Evolutionary conservation across 2,329 filamentous ascomycete genomes (phyloP).

Genomic region (Knoxdaviesia capensis): DNA sequence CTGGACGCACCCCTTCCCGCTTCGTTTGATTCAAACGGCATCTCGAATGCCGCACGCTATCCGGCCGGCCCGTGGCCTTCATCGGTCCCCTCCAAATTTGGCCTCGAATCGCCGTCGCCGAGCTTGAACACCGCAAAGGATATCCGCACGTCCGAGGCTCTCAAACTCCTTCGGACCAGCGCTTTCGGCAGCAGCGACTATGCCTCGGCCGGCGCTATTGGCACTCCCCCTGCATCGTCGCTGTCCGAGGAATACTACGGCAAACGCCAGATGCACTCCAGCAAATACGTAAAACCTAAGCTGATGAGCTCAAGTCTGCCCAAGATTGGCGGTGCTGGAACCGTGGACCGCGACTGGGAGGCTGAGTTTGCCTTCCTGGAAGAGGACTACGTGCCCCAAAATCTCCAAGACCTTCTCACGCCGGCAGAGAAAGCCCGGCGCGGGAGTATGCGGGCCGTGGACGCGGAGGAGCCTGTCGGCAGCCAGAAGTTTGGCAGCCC

Average conservation of each 20-base stretch:
- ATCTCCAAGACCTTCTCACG: conserved; percentile 44
- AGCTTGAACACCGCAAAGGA: conserved; percentile 46
- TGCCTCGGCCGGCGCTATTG: conserved; percentile 20
- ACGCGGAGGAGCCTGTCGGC: conserved; percentile 25
- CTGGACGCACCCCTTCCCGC: conserved; percentile 82
- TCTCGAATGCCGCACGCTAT: conserved; percentile 77
- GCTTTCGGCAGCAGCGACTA: conserved; percentile 48
- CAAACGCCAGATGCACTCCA: conserved; percentile 50
- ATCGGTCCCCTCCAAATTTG: conserved; percentile 82
- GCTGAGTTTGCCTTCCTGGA: conserved; percentile 55
- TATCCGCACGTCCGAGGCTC: conserved; percentile 37
- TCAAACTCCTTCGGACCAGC: conserved; percentile 45
- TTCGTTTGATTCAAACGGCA: conserved; percentile 90
- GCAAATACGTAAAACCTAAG: conserved; percentile 47
- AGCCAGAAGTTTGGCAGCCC: conserved; percentile 41
- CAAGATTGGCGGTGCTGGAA: conserved; percentile 25
- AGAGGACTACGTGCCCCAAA: conserved; percentile 70
- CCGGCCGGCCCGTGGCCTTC: conserved; percentile 64
- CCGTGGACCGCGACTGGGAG: conserved; percentile 44
- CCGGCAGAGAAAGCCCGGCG: conserved; percentile 46
- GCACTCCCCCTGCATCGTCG: conserved; percentile 16
- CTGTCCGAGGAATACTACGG: conserved; percentile 39
- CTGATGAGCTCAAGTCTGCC: conserved; percentile 49
- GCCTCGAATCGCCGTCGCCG: conserved; percentile 65
- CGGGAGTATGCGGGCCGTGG: conserved; percentile 34